phyloP scores from a whole-genome alignment of 148 eudicot species.

The Vaccinium vitisidaea region DNA sequence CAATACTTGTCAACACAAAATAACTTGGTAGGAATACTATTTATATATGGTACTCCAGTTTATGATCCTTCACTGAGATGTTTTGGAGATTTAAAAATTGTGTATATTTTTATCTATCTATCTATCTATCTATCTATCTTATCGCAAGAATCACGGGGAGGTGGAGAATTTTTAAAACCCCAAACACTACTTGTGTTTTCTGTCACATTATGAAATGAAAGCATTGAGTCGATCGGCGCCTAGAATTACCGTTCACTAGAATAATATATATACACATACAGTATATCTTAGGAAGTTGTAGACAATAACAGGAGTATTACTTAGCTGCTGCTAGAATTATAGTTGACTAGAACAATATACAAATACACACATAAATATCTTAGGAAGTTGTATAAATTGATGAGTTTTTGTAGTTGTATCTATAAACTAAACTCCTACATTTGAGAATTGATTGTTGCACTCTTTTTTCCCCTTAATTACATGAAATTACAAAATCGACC shows the following conservation, averaged over 20 bases:
- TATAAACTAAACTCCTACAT: background rate
- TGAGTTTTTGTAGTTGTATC: background rate
- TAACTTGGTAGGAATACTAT: background rate
- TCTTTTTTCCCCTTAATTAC: background rate
- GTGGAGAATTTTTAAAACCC: no score
- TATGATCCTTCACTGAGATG: no score
- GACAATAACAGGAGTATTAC: background rate
- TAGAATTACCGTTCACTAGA: background rate
- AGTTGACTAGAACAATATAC: background rate
- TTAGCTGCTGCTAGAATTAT: background rate
- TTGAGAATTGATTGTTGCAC: background rate
- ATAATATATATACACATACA: background rate
- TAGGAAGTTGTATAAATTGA: background rate
- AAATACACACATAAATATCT: background rate
- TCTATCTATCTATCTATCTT: no score
- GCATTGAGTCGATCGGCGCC: background rate
- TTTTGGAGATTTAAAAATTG: no score
- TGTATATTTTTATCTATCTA: no score
- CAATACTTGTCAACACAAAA: background rate
- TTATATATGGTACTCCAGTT: no score
- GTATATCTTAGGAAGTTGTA: no score
- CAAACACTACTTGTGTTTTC: no score
- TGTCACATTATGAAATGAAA: background rate
- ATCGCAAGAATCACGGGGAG: no score
- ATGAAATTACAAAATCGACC: background rate